phyloP scores from a whole-genome alignment of 495 filamentous ascomycete species.

The Trichoderma parareesei region DNA sequence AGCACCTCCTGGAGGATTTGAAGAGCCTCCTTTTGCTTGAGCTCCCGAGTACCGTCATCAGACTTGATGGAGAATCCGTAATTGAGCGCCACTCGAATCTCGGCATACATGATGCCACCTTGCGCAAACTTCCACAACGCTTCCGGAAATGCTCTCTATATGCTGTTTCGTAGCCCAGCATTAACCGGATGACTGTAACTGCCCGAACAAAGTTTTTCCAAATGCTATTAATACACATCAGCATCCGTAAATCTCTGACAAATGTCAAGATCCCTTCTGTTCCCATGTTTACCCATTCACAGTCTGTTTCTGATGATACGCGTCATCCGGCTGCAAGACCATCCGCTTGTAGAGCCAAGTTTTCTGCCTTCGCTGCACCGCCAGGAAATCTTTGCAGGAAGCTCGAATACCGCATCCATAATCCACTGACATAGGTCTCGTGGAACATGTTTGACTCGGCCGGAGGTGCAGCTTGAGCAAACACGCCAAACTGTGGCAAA shows the following conservation, averaged over 20 bases:
- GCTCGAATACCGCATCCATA: conserved; percentile 9
- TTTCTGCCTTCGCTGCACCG: conserved; percentile 8
- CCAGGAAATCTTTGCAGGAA: conserved; percentile 7
- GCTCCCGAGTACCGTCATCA: conserved; percentile 6
- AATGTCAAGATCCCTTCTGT: no score
- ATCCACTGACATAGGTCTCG: conserved; percentile 4
- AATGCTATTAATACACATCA: not conserved
- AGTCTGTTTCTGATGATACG: conserved; percentile 11
- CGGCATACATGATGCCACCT: conserved; percentile 11
- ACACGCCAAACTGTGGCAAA: conserved; percentile 8
- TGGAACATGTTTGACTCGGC: conserved; percentile 7
- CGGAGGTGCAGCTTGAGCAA: not conserved
- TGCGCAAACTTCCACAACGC: conserved; percentile 12
- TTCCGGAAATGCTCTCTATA: conserved; percentile 10
- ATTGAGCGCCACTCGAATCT: conserved; percentile 12
- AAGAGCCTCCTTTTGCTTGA: conserved; percentile 2
- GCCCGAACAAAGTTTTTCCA: conserved; percentile 7
- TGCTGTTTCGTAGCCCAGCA: conserved; percentile 11
- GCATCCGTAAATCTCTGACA: not conserved
- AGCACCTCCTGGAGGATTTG: not conserved
- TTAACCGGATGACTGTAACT: conserved; percentile 6
- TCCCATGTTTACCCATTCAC: conserved; percentile 7
- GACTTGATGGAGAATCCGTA: conserved; percentile 8
- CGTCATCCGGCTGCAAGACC: conserved; percentile 10
- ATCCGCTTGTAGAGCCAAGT: conserved; percentile 8